Evolutionary conservation across 2,329 filamentous ascomycete genomes (phyloP).

Genomic region (Leptographium wingfieldii): DNA sequence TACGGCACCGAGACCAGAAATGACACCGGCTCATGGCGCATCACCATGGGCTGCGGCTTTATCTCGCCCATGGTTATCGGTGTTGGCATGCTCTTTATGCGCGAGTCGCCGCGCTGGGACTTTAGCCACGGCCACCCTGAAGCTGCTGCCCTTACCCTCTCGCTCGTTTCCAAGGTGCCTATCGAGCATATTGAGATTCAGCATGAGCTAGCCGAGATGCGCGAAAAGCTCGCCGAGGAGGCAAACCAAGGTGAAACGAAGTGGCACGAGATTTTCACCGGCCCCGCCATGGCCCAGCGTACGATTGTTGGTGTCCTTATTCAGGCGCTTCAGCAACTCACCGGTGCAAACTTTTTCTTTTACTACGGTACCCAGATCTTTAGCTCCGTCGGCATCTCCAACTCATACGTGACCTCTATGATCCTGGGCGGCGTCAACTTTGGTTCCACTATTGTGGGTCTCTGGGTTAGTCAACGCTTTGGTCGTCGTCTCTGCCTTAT

Average conservation of each 20-base stretch:
- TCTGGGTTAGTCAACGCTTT: conserved; percentile 49
- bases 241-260: conserved; percentile 34
- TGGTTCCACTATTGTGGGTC: conserved; percentile 47
- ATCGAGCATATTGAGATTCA: conserved; percentile 41
- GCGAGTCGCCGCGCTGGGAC: conserved; percentile 61
- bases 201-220: conserved; percentile 49
- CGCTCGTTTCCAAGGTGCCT: conserved; percentile 47
- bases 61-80: conserved; percentile 56
- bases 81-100: conserved; percentile 50
- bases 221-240: conserved; percentile 53
- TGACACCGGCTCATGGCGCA: conserved; percentile 47
- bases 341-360: conserved; percentile 46
- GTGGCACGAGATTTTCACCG: conserved; percentile 41
- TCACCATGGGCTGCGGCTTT: conserved; percentile 52
- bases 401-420: conserved; percentile 46
- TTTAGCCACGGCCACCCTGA: conserved; percentile 47
- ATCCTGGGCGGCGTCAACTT: conserved; percentile 55
- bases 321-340: conserved; percentile 54
- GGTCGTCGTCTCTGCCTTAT: conserved; percentile 52
- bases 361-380: conserved; percentile 52
- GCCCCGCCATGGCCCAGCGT: conserved; percentile 36
- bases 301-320: conserved; percentile 53
- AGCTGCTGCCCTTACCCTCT: conserved; percentile 42
- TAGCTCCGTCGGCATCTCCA: conserved; percentile 37
- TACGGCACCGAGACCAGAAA: conserved; percentile 42